These are phyloP conservation scores for Anisogramma anomala DNA, from an alignment of 2,329 filamentous ascomycete genomes.

Conservation along the genomic window DNA sequence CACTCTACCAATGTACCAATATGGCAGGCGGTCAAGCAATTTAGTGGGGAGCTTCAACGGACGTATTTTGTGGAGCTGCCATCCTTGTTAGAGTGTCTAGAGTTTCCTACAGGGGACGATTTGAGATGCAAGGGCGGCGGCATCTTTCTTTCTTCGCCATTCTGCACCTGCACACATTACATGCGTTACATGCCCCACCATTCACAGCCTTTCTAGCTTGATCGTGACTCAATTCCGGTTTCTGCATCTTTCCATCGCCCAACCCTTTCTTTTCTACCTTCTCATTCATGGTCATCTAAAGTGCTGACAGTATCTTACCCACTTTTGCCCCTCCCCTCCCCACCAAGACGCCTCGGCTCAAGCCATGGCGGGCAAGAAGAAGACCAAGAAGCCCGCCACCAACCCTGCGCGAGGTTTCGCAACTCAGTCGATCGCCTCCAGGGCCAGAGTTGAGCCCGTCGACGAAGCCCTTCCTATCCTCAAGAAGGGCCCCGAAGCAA, in stretches of 20 bases:
- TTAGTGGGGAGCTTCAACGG: constrained; percentile 12
- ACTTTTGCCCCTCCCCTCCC: neutral
- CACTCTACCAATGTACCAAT: neutral
- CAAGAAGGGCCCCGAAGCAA: constrained; percentile 16
- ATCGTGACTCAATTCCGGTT: too few relatives aligned
- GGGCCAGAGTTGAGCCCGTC: constrained; percentile 52
- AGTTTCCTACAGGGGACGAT: neutral
- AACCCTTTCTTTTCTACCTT: too few relatives aligned
- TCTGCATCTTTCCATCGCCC: too few relatives aligned
- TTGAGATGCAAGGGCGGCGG: neutral
- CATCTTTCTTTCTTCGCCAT: neutral
- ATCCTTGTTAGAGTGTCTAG: neutral
- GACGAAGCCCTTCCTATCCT: constrained; percentile 20
- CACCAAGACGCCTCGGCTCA: too few relatives aligned
- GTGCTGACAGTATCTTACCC: neutral
- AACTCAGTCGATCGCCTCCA: constrained; percentile 84
- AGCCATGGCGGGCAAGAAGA: constrained; percentile 70
- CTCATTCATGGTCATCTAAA: too few relatives aligned
- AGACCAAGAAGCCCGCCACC: constrained; percentile 81
- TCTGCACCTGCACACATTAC: neutral
- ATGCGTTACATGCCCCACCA: neutral
- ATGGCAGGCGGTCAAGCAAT: constrained; percentile 16
- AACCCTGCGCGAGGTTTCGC: constrained; percentile 90
- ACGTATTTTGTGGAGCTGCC: constrained; percentile 5
- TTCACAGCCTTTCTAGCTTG: neutral